Evolutionary conservation across 352 stramenopile species (phyloP), one percentile per base, ranked within the genome.

Genomic region (Phytophthora pistaciae): DNA sequence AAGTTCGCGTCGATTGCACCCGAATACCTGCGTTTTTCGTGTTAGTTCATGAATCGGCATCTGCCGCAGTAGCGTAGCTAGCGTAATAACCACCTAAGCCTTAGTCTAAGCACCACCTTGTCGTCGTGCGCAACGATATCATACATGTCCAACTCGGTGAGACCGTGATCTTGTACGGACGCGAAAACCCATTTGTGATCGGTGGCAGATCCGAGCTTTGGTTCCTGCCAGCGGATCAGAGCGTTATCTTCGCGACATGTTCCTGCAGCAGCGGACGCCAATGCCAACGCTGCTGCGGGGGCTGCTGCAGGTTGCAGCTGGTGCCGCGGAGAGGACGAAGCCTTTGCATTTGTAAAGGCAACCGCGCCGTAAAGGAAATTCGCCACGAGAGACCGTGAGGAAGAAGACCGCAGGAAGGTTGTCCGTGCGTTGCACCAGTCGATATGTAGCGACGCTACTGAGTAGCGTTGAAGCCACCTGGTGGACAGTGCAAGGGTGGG

Each of bases 391-490:
- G 10, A 54, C 46, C 5, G 7, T 18, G 33, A 33, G 31, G 21
- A 16, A 20, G n/a, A 8, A 36, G 54, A 29, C 21, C 21, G 14
- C 23, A 55, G 42, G 42, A 54, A 63, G 57, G 21, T 55, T 25
- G 40, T 7, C 18, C 44, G 21, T 53, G 46, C 18, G 20, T 53
- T 40, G 44, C 18, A 49, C 57, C 40, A 33, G 57, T 56, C 27
- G 42, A 46, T n/a, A 64, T 33, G 29, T 33, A 33, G 42, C 27
- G 27, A n/a, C n/a, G n/a, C n/a, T n/a, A n/a, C n/a, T n/a, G n/a
- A n/a, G 29, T 33, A 33, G 57, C 42, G 44, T 56, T 49, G 54
- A 64, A 69, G 9, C 20, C 63, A 52, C 27, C 61, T 68, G 61
- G 49, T 42, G 38, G 21, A 7, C 36, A 27, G 16, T 62, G 44